These are phyloP conservation scores for Pythium biforme DNA, from an alignment of 352 stramenopile species.

Conservation along the genomic window DNA sequence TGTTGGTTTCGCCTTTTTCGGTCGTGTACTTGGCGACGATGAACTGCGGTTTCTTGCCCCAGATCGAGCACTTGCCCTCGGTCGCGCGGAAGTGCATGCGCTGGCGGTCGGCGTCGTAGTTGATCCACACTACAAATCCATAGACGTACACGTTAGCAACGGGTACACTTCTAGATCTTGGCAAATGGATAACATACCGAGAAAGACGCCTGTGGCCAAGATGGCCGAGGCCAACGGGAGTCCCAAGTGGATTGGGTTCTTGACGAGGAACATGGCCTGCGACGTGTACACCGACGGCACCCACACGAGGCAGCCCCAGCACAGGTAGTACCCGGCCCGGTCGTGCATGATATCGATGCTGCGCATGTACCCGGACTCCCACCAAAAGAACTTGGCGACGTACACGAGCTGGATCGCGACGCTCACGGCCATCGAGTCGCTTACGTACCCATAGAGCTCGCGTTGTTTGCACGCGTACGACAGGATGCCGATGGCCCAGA, in stretches of 20 bases:
- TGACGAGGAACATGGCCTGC: slow-evolving; percentile 91
- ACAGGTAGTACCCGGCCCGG: slow-evolving; percentile 94
- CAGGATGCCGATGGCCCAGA: slow-evolving; percentile 91
- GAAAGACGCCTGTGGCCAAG: slow-evolving; percentile 75
- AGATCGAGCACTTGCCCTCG: slow-evolving; percentile 88
- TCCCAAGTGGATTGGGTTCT: slow-evolving; percentile 82
- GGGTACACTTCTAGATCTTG: neutral
- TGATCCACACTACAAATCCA: slow-evolving; percentile 78
- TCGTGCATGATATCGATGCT: slow-evolving; percentile 98
- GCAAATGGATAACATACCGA: slow-evolving; percentile 43
- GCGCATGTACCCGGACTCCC: slow-evolving; percentile 96
- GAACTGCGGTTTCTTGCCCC: slow-evolving; percentile 89
- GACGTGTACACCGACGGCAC: slow-evolving; percentile 96
- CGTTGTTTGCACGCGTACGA: slow-evolving; percentile 91
- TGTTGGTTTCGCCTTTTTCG: slow-evolving; percentile 83
- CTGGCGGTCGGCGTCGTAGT: slow-evolving; percentile 95
- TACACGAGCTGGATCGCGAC: slow-evolving; percentile 93
- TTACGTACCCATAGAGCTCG: slow-evolving; percentile 69
- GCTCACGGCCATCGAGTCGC: slow-evolving; percentile 88
- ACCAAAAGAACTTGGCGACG: slow-evolving; percentile 98
- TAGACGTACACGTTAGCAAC: neutral
- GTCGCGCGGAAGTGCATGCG: slow-evolving; percentile 90
- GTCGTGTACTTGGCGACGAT: slow-evolving; percentile 94
- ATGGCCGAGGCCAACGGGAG: slow-evolving; percentile 39
- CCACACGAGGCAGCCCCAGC: slow-evolving; percentile 97